A percentile compares a stretch with the other conserved stretches of the same genome.
Conservation (phyloP, 1,284 basidiomycete species). For the Cryptococcus depauperatus region DNA sequence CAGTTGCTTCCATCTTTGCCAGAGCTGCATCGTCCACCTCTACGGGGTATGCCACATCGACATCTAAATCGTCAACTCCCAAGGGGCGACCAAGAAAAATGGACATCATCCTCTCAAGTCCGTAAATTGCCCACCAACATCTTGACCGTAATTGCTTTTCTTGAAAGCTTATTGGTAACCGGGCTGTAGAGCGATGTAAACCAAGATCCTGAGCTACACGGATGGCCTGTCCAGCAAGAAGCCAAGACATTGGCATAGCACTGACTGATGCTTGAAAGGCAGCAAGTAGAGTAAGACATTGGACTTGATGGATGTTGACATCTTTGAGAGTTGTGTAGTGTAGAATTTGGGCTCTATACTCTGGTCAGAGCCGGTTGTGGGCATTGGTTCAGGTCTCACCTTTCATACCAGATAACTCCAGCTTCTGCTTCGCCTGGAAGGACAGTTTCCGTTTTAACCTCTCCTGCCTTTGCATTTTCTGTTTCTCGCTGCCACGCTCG, state of each 20-base stretch:
- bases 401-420: slow-evolving; percentile 39
- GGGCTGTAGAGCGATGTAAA: slow-evolving; percentile 72
- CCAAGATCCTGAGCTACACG: slow-evolving; percentile 79
- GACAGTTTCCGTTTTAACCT: slow-evolving; percentile 21
- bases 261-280: slow-evolving; percentile 83
- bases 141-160: slow-evolving; percentile 81
- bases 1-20: slow-evolving; percentile 36
- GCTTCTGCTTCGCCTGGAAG: slow-evolving; percentile 40
- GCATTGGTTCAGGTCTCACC: slow-evolving; percentile 14
- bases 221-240: slow-evolving; percentile 76
- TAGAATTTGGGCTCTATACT: slow-evolving; percentile 67
- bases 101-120: slow-evolving; percentile 73
- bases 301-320: slow-evolving; percentile 70
- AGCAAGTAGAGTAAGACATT: slow-evolving; percentile 75
- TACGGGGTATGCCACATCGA: slow-evolving; percentile 57
- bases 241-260: slow-evolving; percentile 82
- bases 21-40: slow-evolving; percentile 71
- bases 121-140: slow-evolving; percentile 86
- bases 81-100: slow-evolving; percentile 63
- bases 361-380: no score
- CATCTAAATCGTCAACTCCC: slow-evolving; percentile 47
- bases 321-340: slow-evolving; percentile 79
- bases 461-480: slow-evolving; percentile 50
- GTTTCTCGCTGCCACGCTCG: slow-evolving; percentile 53
- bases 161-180: slow-evolving; percentile 58